A percentile compares a stretch with the other conserved stretches of the same genome.
Conservation (phyloP, 164 flowering plant species). For the Liriodendron chinense region DNA sequence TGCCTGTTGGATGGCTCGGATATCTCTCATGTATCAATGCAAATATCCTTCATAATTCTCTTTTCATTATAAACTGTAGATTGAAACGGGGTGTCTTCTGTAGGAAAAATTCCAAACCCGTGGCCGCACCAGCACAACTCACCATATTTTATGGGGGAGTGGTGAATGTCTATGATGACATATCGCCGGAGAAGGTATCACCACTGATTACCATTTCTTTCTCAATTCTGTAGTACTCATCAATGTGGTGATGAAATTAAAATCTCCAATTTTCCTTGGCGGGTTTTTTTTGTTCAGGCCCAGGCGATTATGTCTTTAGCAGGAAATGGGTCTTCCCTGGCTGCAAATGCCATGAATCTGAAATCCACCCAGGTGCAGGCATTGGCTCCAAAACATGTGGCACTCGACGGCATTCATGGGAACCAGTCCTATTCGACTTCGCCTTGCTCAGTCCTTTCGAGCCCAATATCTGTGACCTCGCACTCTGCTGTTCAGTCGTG, state of each 20-base stretch:
- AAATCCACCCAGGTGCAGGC: conserved; percentile 37
- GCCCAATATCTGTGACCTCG: conserved; percentile 66
- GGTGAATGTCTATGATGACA: conserved; percentile 67
- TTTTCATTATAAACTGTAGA: neutral
- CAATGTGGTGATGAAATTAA: neutral
- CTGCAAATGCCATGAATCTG: conserved; percentile 23
- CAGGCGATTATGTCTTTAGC: conserved; percentile 88
- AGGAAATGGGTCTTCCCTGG: conserved; percentile 48
- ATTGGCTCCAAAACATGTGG: conserved; percentile 30
- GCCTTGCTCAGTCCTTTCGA: conserved; percentile 51
- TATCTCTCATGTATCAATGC: no score
- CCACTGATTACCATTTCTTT: neutral
- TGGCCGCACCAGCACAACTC: conserved; percentile 51
- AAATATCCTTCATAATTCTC: no score
- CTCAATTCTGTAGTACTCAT: neutral
- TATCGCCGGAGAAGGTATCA: conserved; percentile 81
- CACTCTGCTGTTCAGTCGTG: conserved; percentile 50
- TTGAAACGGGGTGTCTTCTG: conserved; percentile 9
- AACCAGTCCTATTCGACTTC: conserved; percentile 34
- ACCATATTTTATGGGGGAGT: conserved; percentile 82
- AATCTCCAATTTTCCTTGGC: neutral
- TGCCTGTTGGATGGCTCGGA: neutral
- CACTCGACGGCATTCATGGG: conserved; percentile 36
- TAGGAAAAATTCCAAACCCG: conserved; percentile 43
- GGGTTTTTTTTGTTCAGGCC: conserved; percentile 43